A percentile compares a stretch with the other conserved stretches of the same genome.
Conservation (phyloP, 2,329 filamentous ascomycete species). For the Claviceps digitariae region DNA sequence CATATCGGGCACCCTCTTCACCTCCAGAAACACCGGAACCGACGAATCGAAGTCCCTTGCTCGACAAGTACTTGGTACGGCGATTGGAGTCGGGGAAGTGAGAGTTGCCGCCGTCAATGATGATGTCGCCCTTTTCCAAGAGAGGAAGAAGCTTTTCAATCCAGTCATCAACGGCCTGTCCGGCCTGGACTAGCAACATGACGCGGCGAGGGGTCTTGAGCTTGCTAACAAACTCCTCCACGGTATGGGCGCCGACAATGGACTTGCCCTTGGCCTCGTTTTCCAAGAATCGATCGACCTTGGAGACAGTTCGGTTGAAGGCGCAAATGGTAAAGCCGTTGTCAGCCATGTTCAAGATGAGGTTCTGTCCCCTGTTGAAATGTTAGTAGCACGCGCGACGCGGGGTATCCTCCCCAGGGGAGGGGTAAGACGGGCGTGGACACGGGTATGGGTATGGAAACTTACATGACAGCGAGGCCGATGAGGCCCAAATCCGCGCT, state of each 20-base stretch:
- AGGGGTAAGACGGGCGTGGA: background rate
- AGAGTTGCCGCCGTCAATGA: slow-evolving; percentile 97
- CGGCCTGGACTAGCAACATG: slow-evolving; percentile 98
- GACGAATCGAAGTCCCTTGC: slow-evolving; percentile 90
- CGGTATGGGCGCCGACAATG: slow-evolving; percentile 82
- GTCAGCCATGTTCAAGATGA: slow-evolving; percentile 82
- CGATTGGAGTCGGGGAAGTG: slow-evolving; percentile 99
- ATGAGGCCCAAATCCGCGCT: slow-evolving; percentile 87
- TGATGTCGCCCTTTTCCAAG: slow-evolving; percentile 81
- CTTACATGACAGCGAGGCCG: slow-evolving; percentile 79
- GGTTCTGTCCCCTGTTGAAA: slow-evolving; percentile 54
- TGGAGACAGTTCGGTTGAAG: slow-evolving; percentile 96
- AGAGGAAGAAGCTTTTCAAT: slow-evolving; percentile 86
- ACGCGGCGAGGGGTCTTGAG: slow-evolving; percentile 94
- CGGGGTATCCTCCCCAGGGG: background rate
- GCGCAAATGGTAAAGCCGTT: slow-evolving; percentile 94
- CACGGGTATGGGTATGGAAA: slow-evolving; percentile 10
- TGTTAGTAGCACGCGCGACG: slow-evolving; percentile 1
- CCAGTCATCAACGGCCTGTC: slow-evolving; percentile 96
- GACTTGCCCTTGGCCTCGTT: slow-evolving; percentile 94
- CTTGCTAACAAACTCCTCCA: slow-evolving; percentile 90
- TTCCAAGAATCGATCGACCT: slow-evolving; percentile 87
- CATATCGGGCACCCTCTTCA: slow-evolving; percentile 97
- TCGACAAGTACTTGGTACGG: slow-evolving; percentile 73
- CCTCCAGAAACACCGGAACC: slow-evolving; percentile 96